Percentiles rank a stretch among this genome's conserved stretches.
phyloP scores from a whole-genome alignment of 768 basidiomycete genomes.

The Psilocybe cyanescens region DNA sequence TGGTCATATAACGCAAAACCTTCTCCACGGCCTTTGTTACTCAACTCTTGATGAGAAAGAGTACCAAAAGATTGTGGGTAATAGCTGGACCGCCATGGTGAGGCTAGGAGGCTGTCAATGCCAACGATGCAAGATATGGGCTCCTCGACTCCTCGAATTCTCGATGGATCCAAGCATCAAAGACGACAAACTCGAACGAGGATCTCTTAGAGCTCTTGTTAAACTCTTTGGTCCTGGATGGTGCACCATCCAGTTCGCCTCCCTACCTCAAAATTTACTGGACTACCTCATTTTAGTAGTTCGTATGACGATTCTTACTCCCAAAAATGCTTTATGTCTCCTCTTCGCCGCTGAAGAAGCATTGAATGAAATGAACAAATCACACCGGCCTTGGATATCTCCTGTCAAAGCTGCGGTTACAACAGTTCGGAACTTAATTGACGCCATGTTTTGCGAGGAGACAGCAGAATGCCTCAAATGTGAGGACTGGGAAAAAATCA shows the following conservation, averaged over 20 bases:
- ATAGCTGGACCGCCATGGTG: background rate
- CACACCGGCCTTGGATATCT: background rate
- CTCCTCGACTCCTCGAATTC: background rate
- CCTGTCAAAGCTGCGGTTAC: background rate
- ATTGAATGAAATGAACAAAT: background rate
- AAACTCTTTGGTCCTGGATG: background rate
- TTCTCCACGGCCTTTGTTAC: background rate
- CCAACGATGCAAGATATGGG: background rate
- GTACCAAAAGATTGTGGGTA: background rate
- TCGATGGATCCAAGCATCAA: background rate
- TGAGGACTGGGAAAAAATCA: background rate
- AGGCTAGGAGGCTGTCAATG: background rate
- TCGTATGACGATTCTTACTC: background rate
- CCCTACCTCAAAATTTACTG: background rate
- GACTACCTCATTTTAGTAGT: background rate
- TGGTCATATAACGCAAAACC: background rate
- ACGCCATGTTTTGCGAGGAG: background rate
- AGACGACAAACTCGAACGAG: background rate
- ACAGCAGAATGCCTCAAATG: background rate
- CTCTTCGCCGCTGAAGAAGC: background rate
- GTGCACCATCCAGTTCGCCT: background rate
- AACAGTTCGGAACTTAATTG: background rate
- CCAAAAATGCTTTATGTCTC: background rate
- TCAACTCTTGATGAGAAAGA: background rate
- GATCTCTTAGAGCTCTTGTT: background rate